A percentile compares a stretch with the other conserved stretches of the same genome.
phyloP scores from a whole-genome alignment of 2,329 filamentous ascomycete species.

The Tolypocladium inflatum region DNA sequence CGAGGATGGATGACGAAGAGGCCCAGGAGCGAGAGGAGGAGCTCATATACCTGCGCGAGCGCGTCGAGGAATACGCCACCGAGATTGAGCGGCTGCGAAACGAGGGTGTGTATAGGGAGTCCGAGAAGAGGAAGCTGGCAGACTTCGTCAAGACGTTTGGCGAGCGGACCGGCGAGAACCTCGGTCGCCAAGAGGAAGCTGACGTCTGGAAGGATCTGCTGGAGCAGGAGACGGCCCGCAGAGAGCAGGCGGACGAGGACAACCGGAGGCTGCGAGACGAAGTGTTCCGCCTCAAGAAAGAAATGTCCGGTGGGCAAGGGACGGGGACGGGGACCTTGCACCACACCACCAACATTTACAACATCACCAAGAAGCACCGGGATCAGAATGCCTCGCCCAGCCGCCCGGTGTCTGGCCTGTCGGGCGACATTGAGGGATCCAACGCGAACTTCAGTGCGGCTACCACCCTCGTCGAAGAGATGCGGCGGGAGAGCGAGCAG shows the following conservation, averaged over 20 bases:
- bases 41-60: slow-evolving; percentile 72
- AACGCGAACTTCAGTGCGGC: slow-evolving; percentile 46
- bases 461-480: slow-evolving; percentile 67
- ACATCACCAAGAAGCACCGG: slow-evolving; percentile 47
- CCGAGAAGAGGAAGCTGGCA: slow-evolving; percentile 77
- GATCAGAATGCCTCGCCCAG: slow-evolving; percentile 37
- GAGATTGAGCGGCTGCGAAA: slow-evolving; percentile 75
- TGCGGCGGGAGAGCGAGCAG: slow-evolving; percentile 59
- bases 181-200: slow-evolving; percentile 51
- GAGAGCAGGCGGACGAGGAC: slow-evolving; percentile 87
- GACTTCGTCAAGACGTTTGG: slow-evolving; percentile 59
- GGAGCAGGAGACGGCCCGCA: slow-evolving; percentile 79
- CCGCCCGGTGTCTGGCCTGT: slow-evolving; percentile 39
- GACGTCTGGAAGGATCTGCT: slow-evolving; percentile 94
- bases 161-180: slow-evolving; percentile 37
- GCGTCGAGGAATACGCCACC: slow-evolving; percentile 72
- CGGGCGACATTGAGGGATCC: slow-evolving; percentile 39
- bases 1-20: slow-evolving; percentile 47
- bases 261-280: slow-evolving; percentile 79
- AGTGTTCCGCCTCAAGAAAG: slow-evolving; percentile 61
- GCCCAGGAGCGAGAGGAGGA: slow-evolving; percentile 72
- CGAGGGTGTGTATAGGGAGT: slow-evolving; percentile 69
- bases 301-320: slow-evolving; percentile 29
- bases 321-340: slow-evolving; percentile 24
- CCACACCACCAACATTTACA: slow-evolving; percentile 58